phyloP scores from a whole-genome alignment of 2,329 filamentous ascomycete species.

The Moelleriella libera region DNA sequence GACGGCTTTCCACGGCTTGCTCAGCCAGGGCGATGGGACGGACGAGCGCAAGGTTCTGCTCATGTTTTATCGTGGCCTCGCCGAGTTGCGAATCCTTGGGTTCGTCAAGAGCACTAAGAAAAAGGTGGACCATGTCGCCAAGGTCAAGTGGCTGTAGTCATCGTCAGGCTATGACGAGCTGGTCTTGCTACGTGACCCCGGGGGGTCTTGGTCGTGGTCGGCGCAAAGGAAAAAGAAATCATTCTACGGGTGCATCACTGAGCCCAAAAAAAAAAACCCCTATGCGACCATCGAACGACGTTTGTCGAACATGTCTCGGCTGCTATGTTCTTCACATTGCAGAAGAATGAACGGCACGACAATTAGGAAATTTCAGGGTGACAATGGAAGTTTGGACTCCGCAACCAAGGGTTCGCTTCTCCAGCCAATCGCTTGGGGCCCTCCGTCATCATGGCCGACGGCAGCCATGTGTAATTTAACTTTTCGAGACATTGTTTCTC shows the following conservation, averaged over 20 bases:
- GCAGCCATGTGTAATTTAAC: too few relatives aligned
- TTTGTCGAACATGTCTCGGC: slow-evolving; percentile 1
- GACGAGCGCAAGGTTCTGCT: slow-evolving; percentile 49
- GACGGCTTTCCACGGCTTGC: slow-evolving; percentile 57
- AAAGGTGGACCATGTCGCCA: slow-evolving; percentile 84
- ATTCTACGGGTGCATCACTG: too few relatives aligned
- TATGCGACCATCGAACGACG: not conserved
- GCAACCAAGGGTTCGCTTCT: too few relatives aligned
- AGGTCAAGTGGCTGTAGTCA: slow-evolving; percentile 61
- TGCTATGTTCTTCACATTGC: not conserved
- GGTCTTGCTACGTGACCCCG: not conserved
- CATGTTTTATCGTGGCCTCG: slow-evolving; percentile 71
- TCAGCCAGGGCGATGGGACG: slow-evolving; percentile 26
- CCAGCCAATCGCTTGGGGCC: too few relatives aligned
- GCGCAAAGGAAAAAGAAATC: too few relatives aligned
- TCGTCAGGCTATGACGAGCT: not conserved
- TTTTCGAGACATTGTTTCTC: too few relatives aligned
- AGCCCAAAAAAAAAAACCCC: too few relatives aligned
- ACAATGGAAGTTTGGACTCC: too few relatives aligned
- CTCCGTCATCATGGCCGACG: too few relatives aligned
- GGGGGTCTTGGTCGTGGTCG: not conserved
- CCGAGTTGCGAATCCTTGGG: slow-evolving; percentile 74
- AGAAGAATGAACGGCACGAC: not conserved
- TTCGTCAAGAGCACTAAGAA: slow-evolving; percentile 82
- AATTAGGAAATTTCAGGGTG: too few relatives aligned